Percentiles rank a stretch among this genome's conserved stretches.
These are phyloP conservation scores for Vitis vinifera DNA, from an alignment of 164 flowering plant species.

Conservation along the genomic window DNA sequence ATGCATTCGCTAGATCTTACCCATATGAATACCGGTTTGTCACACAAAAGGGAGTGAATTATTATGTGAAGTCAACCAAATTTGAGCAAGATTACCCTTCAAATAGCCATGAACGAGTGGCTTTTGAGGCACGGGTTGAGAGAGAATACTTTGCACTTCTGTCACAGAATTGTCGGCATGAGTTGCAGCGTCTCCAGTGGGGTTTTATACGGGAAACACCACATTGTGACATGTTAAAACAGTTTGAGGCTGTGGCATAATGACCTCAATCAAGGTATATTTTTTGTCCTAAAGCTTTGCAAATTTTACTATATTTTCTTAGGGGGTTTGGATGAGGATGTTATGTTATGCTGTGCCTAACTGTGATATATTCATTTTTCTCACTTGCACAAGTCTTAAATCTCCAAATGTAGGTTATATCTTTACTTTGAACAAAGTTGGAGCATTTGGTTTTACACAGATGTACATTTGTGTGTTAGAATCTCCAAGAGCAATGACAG, in stretches of 20 bases:
- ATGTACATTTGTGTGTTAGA: no score
- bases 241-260: constrained; percentile 44
- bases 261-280: constrained; percentile 24
- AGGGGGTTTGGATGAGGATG: neutral
- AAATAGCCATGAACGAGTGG: constrained; percentile 36
- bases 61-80: constrained; percentile 55
- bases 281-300: neutral
- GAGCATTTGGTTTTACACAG: no score
- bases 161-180: constrained; percentile 65
- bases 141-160: constrained; percentile 54
- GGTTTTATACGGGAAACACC: constrained; percentile 66
- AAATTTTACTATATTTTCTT: neutral
- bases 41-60: constrained; percentile 66
- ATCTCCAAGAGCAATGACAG: no score
- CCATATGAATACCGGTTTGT: constrained; percentile 42
- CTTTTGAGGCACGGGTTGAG: constrained; percentile 56
- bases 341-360: no score
- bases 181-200: constrained; percentile 77
- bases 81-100: constrained; percentile 76
- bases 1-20: constrained; percentile 47
- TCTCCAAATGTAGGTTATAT: neutral
- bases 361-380: no score
- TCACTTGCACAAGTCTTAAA: no score
- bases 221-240: constrained; percentile 67
- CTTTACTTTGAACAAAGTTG: neutral